Conservation (phyloP, 164 flowering plant species). For the Protea cynaroides region DNA sequence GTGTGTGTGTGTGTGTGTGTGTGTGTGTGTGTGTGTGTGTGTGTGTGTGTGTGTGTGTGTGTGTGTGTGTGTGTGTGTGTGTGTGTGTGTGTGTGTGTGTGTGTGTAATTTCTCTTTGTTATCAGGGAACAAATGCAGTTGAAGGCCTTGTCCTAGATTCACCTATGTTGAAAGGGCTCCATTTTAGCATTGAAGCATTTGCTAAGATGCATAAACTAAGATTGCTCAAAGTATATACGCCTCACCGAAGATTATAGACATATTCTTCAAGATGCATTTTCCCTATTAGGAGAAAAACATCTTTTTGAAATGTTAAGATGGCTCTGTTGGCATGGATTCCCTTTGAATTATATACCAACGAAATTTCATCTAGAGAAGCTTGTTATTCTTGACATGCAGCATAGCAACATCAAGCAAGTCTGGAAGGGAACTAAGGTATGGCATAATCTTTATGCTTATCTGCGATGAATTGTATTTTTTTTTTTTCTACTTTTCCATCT, state of each 20-base stretch:
- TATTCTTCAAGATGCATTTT: not conserved
- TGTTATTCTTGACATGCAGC: slow-evolving; percentile 11
- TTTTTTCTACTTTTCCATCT: too few relatives aligned
- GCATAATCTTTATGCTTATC: not conserved
- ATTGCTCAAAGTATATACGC: slow-evolving; percentile 6
- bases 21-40: too few relatives aligned
- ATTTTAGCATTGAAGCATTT: slow-evolving; percentile 14
- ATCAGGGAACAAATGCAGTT: too few relatives aligned
- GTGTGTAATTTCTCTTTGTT: too few relatives aligned
- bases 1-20: too few relatives aligned
- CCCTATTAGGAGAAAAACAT: not conserved
- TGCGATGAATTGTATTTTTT: not conserved
- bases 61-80: too few relatives aligned
- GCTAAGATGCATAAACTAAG: slow-evolving; percentile 12
- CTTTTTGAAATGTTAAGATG: slow-evolving; percentile 8
- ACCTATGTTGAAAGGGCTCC: too few relatives aligned
- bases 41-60: too few relatives aligned
- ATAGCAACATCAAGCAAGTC: slow-evolving; percentile 7
- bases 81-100: too few relatives aligned
- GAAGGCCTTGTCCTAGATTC: too few relatives aligned
- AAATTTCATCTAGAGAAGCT: slow-evolving; percentile 7
- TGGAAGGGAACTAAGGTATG: slow-evolving; percentile 8
- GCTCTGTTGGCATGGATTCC: slow-evolving; percentile 19
- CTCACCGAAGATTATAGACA: not conserved
- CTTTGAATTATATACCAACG: slow-evolving; percentile 8